Percentiles rank a stretch among this genome's conserved stretches.
These are phyloP conservation scores for Myxozyma vanderwaltii DNA, from an alignment of 805 yeast genomes.

Conservation along the genomic window DNA sequence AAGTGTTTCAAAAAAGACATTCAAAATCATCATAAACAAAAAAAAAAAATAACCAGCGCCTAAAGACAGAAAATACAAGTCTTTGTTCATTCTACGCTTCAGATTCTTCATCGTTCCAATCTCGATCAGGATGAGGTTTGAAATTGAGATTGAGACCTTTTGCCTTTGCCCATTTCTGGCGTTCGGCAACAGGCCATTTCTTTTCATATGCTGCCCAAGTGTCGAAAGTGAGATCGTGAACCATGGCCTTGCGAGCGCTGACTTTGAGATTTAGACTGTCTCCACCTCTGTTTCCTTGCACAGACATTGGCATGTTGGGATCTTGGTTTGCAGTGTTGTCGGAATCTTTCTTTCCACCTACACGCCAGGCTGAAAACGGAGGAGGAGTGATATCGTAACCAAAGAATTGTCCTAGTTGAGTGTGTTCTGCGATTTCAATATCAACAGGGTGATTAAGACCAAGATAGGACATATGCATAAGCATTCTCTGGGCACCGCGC, in stretches of 20 bases:
- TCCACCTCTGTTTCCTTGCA: slow-evolving; percentile 13
- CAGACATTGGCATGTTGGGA: slow-evolving; percentile 3
- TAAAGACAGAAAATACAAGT: background rate
- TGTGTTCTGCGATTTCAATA: slow-evolving; percentile 14
- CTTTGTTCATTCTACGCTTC: background rate
- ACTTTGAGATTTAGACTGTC: background rate
- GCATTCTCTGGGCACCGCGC: slow-evolving; percentile 26
- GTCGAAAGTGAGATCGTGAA: background rate
- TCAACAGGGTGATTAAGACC: slow-evolving; percentile 23
- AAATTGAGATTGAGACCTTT: background rate
- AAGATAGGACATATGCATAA: slow-evolving; percentile 19
- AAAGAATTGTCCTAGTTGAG: slow-evolving; percentile 17
- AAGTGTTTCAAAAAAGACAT: no score
- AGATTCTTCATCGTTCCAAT: slow-evolving; percentile 1
- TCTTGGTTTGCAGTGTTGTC: slow-evolving; percentile 16
- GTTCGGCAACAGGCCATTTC: slow-evolving; percentile 3
- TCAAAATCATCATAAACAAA: no score
- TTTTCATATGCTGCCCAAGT: slow-evolving; percentile 6
- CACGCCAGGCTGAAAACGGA: slow-evolving; percentile 22
- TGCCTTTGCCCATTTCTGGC: background rate
- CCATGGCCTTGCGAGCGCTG: slow-evolving; percentile 17
- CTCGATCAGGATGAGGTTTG: slow-evolving; percentile 3
- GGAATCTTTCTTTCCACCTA: slow-evolving; percentile 22
- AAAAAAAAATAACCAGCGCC: background rate
- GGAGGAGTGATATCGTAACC: slow-evolving; percentile 22